Evolutionary conservation across 2,329 filamentous ascomycete species (phyloP).

Genomic region (Xylariaceae sp.): DNA sequence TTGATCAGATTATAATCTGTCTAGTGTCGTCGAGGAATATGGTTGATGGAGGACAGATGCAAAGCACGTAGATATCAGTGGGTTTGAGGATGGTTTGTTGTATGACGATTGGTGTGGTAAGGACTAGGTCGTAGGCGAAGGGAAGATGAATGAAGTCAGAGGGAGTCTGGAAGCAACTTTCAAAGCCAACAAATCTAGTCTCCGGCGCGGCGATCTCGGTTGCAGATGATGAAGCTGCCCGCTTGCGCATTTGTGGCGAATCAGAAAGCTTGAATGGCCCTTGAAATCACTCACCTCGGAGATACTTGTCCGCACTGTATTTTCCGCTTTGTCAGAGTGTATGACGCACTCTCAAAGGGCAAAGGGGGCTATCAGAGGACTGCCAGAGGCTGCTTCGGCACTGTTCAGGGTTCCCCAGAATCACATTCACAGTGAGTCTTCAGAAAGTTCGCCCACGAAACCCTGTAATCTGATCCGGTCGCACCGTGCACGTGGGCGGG

Average conservation of each 20-base stretch:
- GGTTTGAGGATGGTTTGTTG: conserved; percentile 1
- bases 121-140: conserved; percentile 4
- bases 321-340: no score
- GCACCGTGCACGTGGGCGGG: not conserved
- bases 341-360: no score
- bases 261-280: conserved; percentile 22
- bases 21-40: not conserved
- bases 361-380: not conserved
- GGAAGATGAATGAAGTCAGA: conserved; percentile 4
- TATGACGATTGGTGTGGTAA: not conserved
- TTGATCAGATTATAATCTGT: not conserved
- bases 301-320: conserved; percentile 22
- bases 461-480: not conserved
- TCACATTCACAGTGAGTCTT: not conserved
- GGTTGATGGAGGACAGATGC: not conserved
- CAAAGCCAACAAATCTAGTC: conserved; percentile 25
- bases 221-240: conserved; percentile 20
- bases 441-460: not conserved
- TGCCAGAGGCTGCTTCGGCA: no score
- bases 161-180: not conserved
- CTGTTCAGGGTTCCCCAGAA: not conserved
- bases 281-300: conserved; percentile 30
- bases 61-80: not conserved
- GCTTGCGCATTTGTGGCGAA: conserved; percentile 23
- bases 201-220: conserved; percentile 31